A percentile compares a stretch with the other conserved stretches of the same genome.
phyloP scores from a whole-genome alignment of 106 monocot species.

The Agapanthus africanus region DNA sequence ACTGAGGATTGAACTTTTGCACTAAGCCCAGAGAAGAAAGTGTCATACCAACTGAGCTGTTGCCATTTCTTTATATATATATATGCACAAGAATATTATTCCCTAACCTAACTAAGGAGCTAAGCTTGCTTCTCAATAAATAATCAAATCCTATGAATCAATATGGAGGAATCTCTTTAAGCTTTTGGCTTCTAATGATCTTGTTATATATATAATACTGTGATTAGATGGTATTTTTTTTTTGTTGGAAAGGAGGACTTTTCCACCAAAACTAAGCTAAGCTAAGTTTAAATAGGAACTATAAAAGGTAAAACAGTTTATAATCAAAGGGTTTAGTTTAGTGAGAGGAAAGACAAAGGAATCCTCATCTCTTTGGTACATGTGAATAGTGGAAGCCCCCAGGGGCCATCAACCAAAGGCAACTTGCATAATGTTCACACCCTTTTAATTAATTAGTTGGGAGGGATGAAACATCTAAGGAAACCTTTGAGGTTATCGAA shows the following conservation, averaged over 20 bases:
- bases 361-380: background rate
- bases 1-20: too few relatives aligned
- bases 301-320: constrained; percentile 1
- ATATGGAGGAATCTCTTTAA: constrained; percentile 3
- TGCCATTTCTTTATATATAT: background rate
- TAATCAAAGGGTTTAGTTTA: background rate
- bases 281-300: background rate
- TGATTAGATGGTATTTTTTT: too few relatives aligned
- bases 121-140: too few relatives aligned
- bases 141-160: background rate
- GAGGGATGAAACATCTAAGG: too few relatives aligned
- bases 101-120: background rate
- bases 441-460: too few relatives aligned
- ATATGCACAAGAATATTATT: too few relatives aligned
- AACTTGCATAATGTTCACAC: too few relatives aligned
- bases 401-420: background rate
- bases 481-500: too few relatives aligned
- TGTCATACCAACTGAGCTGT: too few relatives aligned
- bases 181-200: constrained; percentile 7
- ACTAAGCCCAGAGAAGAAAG: too few relatives aligned
- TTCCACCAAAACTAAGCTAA: background rate
- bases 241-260: background rate
- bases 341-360: background rate
- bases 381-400: background rate
- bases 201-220: background rate